phyloP scores from a whole-genome alignment of 2,329 filamentous ascomycete genomes.

The Colletotrichum nymphaeae region DNA sequence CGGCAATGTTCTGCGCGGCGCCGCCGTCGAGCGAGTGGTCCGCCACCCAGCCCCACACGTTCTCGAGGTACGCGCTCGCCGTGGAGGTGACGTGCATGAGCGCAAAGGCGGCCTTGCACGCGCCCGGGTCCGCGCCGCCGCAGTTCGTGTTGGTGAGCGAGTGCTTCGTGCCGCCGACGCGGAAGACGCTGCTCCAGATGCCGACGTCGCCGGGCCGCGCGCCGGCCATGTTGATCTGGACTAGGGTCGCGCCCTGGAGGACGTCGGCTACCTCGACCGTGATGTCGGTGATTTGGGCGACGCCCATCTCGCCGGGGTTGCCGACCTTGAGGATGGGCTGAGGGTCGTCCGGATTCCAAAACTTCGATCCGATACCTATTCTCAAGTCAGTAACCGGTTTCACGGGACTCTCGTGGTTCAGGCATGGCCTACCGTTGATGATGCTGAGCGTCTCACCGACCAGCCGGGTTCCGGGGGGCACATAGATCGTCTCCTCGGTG shows the following conservation, averaged over 20 bases:
- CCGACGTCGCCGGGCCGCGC: conserved; percentile 59
- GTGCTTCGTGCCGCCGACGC: conserved; percentile 57
- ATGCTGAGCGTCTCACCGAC: conserved; percentile 67
- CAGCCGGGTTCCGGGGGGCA: conserved; percentile 55
- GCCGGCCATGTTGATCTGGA: conserved; percentile 64
- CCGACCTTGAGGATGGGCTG: conserved; percentile 63
- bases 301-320: conserved; percentile 57
- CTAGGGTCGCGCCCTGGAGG: conserved; percentile 50
- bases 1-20: conserved; percentile 52
- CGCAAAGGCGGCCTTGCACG: conserved; percentile 60
- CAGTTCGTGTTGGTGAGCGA: conserved; percentile 52
- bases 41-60: conserved; percentile 59
- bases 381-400: neutral
- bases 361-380: conserved; percentile 55
- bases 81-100: conserved; percentile 60
- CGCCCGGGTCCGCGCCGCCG: conserved; percentile 41
- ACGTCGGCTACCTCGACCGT: conserved; percentile 61
- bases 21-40: conserved; percentile 64
- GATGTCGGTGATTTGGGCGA: conserved; percentile 64
- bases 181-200: conserved; percentile 59
- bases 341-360: conserved; percentile 55
- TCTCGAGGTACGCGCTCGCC: conserved; percentile 64
- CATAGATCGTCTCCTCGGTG: conserved; percentile 25
- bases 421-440: conserved; percentile 48
- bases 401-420: neutral